These are phyloP conservation scores for Cercis canadensis DNA, from an alignment of 306 rosid genomes.

Conservation along the genomic window DNA sequence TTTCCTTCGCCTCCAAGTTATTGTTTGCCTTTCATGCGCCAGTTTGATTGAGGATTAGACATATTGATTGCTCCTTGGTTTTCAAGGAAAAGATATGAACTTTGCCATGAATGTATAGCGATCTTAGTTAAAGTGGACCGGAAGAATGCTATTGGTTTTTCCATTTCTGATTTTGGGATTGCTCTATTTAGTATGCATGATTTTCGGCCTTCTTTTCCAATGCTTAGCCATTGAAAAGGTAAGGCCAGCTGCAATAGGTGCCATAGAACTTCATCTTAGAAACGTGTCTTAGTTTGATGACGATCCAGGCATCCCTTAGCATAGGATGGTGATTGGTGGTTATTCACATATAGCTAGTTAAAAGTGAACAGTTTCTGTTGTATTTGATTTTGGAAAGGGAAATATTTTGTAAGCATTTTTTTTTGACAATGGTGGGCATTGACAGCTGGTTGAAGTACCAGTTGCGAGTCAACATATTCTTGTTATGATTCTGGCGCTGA, in stretches of 20 bases:
- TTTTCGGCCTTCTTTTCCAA: not conserved
- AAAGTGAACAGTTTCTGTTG: not conserved
- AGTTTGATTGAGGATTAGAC: not conserved
- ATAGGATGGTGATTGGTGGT: not conserved
- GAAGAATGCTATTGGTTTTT: conserved; percentile 3
- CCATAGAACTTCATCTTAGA: not conserved
- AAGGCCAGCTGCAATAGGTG: not conserved
- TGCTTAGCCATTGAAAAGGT: not conserved
- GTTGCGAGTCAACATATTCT: not conserved
- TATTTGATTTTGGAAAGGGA: conserved; percentile 11
- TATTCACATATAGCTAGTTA: not conserved
- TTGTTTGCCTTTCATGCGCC: not conserved
- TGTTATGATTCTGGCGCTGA: conserved; percentile 15
- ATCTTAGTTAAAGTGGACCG: not conserved
- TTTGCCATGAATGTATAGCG: not conserved
- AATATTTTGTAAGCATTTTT: not conserved
- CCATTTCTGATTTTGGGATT: not conserved
- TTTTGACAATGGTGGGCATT: not conserved
- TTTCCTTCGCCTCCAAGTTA: not conserved
- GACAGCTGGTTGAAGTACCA: not conserved
- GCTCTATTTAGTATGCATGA: not conserved
- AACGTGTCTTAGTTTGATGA: no score
- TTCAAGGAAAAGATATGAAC: conserved; percentile 16
- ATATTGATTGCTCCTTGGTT: conserved; percentile 25
- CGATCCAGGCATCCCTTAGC: not conserved